Evolutionary conservation across 768 basidiomycete species (phyloP).

Genomic region (Ephemerocybe angulata): DNA sequence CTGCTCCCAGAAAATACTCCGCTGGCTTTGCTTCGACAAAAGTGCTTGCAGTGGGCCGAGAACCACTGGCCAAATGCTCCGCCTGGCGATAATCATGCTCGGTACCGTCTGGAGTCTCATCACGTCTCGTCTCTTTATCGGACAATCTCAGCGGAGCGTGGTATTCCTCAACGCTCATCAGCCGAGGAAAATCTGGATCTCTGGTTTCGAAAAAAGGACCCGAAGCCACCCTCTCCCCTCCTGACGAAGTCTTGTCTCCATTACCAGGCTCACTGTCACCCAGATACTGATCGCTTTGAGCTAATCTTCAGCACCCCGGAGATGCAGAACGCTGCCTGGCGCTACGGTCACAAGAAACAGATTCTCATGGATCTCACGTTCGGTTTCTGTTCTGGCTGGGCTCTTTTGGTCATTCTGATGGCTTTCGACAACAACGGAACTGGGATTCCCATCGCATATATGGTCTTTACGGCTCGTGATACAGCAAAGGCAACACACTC

Average conservation of each 20-base stretch:
- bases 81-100: constrained; percentile 14
- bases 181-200: constrained; percentile 24
- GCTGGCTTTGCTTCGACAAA: constrained; percentile 16
- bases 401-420: constrained; percentile 30
- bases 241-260: constrained; percentile 18
- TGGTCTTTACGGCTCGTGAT: constrained; percentile 21
- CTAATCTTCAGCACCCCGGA: constrained; percentile 19
- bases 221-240: constrained; percentile 16
- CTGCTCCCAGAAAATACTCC: constrained; percentile 11
- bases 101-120: constrained; percentile 15
- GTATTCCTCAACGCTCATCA: constrained; percentile 21
- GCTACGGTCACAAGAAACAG: constrained; percentile 21
- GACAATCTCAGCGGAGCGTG: constrained; percentile 18
- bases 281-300: constrained; percentile 17
- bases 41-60: constrained; percentile 19
- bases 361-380: constrained; percentile 25
- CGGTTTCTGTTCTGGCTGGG: constrained; percentile 17
- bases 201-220: constrained; percentile 20
- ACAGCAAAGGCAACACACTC: constrained; percentile 20
- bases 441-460: constrained; percentile 29
- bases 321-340: constrained; percentile 18
- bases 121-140: constrained; percentile 24
- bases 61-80: constrained; percentile 14
- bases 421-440: constrained; percentile 24
- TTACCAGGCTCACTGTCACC: constrained; percentile 20